phyloP scores from a whole-genome alignment of 1,284 basidiomycete species.

The Porogramme epimiltina region DNA sequence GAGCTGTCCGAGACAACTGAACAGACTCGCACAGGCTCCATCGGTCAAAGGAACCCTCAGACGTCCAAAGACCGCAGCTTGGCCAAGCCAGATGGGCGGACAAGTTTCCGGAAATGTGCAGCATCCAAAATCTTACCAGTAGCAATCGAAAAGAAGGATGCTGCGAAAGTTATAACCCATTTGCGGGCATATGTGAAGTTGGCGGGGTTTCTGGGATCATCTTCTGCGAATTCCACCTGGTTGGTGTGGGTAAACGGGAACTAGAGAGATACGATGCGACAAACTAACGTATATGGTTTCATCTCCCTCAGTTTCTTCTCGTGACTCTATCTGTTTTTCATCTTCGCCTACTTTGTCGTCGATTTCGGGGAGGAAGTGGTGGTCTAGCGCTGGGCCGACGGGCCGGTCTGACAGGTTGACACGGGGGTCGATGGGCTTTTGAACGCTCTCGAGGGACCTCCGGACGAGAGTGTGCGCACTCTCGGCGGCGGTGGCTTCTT shows the following conservation, averaged over 20 bases:
- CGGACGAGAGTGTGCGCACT: conserved; percentile 15
- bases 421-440: conserved; percentile 30
- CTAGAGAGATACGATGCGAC: too few relatives aligned
- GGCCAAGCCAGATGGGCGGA: too few relatives aligned
- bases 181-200: conserved; percentile 49
- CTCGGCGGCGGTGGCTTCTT: conserved; percentile 22
- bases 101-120: too few relatives aligned
- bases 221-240: conserved; percentile 57
- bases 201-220: conserved; percentile 50
- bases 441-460: conserved; percentile 24
- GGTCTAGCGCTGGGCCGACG: conserved; percentile 27
- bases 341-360: conserved; percentile 14
- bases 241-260: background rate
- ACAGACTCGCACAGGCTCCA: too few relatives aligned
- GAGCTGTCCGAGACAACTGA: too few relatives aligned
- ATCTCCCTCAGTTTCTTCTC: conserved; percentile 1
- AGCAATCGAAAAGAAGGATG: conserved; percentile 58
- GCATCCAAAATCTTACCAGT: conserved; percentile 37
- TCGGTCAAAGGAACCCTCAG: too few relatives aligned
- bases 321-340: conserved; percentile 6
- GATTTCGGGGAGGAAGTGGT: conserved; percentile 28
- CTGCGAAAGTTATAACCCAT: conserved; percentile 55
- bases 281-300: conserved; percentile 20
- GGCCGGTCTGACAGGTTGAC: conserved; percentile 26
- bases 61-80: too few relatives aligned